These are phyloP conservation scores for Cystofilobasidium macerans DNA, from an alignment of 768 basidiomycete genomes.

Conservation along the genomic window DNA sequence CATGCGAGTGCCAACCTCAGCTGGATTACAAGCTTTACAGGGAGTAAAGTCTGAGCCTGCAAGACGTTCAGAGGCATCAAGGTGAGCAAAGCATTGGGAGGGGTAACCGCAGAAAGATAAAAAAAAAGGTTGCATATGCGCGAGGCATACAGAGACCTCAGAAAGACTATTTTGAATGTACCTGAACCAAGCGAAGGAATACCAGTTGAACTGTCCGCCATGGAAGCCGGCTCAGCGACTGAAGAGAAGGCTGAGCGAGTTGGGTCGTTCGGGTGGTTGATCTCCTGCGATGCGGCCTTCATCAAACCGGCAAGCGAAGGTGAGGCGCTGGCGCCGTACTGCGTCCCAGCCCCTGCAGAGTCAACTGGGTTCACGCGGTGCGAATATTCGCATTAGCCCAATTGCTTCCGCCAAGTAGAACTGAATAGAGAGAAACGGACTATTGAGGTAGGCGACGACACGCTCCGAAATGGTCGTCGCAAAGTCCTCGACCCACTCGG, in stretches of 20 bases:
- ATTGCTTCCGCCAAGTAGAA: too few species aligned
- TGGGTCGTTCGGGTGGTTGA: constrained; percentile 60
- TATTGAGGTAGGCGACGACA: constrained; percentile 76
- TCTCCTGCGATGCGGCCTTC: constrained; percentile 52
- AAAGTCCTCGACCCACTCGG: constrained; percentile 89
- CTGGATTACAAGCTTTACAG: too few species aligned
- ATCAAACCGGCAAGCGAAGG: constrained; percentile 64
- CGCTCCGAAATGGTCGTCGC: constrained; percentile 63
- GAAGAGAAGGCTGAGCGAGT: constrained; percentile 56
- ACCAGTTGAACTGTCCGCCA: constrained; percentile 33
- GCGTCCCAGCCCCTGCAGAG: constrained; percentile 53
- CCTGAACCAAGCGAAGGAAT: constrained; percentile 49
- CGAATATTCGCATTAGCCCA: too few species aligned
- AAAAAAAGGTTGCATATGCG: too few species aligned
- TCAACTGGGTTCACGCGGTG: too few species aligned
- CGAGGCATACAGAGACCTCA: too few species aligned
- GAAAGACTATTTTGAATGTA: background rate
- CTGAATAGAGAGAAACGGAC: too few species aligned
- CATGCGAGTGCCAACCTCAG: too few species aligned
- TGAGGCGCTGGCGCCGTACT: constrained; percentile 42
- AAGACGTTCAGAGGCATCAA: too few species aligned
- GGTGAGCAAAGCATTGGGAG: too few species aligned
- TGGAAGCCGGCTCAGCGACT: background rate
- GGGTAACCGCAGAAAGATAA: background rate
- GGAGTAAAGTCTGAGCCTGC: too few species aligned